Evolutionary conservation across 352 stramenopile species (phyloP).

Genomic region (Poterioochromonas sp.): DNA sequence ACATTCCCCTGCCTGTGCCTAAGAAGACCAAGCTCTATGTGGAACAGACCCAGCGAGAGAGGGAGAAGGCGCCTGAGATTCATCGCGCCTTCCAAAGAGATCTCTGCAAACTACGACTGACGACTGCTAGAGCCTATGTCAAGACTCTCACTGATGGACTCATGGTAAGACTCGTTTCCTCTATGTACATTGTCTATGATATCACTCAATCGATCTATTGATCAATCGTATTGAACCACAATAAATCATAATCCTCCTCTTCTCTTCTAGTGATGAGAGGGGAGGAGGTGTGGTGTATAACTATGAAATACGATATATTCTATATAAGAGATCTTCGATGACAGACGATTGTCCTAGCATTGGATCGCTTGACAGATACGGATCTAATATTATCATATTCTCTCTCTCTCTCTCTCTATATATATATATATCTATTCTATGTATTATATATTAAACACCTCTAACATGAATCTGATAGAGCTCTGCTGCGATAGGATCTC

Average conservation of each 20-base stretch:
- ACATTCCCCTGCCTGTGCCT: constrained; percentile 53
- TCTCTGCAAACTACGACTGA: constrained; percentile 72
- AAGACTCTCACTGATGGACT: constrained; percentile 71
- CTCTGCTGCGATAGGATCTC: background rate
- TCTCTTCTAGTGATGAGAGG: background rate
- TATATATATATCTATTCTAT: background rate
- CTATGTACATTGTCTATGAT: background rate
- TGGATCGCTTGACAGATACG: background rate
- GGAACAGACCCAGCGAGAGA: constrained; percentile 76
- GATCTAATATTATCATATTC: background rate
- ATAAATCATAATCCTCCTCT: background rate
- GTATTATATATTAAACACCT: background rate
- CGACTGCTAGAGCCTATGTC: constrained; percentile 69
- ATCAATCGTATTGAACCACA: background rate
- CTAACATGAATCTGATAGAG: background rate
- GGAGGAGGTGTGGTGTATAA: background rate
- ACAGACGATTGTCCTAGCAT: background rate
- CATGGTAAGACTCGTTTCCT: background rate
- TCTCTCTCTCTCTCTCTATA: background rate
- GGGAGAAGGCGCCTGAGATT: constrained; percentile 75
- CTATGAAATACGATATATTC: background rate
- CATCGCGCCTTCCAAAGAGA: constrained; percentile 78
- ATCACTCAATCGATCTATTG: too few relatives aligned
- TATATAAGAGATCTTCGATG: background rate
- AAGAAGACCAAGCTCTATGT: constrained; percentile 88